These are phyloP conservation scores for Ascochyta fabae DNA, from an alignment of 2,329 filamentous ascomycete species.

Conservation along the genomic window DNA sequence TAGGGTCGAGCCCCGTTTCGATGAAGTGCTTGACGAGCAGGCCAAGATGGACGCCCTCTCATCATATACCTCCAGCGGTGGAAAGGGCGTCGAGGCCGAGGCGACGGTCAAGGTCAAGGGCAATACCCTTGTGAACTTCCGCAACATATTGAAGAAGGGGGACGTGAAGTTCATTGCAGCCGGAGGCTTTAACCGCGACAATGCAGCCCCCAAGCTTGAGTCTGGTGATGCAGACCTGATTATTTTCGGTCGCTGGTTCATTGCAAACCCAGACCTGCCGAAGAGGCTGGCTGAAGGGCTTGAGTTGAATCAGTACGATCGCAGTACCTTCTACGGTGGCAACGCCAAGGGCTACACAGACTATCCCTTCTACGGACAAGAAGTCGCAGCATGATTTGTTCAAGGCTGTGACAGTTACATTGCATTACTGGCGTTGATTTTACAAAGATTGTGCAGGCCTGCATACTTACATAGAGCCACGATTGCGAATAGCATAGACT, in stretches of 20 bases:
- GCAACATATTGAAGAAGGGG: slow-evolving; percentile 56
- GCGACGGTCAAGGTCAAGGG: slow-evolving; percentile 33
- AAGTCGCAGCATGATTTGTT: slow-evolving; percentile 23
- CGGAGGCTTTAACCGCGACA: slow-evolving; percentile 61
- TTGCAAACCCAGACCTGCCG: slow-evolving; percentile 56
- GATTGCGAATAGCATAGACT: not conserved
- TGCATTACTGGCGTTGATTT: slow-evolving; percentile 6
- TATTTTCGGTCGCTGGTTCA: slow-evolving; percentile 55
- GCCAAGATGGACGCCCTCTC: slow-evolving; percentile 49
- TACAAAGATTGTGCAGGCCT: too few species aligned
- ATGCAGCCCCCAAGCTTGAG: slow-evolving; percentile 58
- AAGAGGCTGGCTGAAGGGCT: slow-evolving; percentile 51
- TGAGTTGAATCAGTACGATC: slow-evolving; percentile 50
- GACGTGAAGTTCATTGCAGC: slow-evolving; percentile 63
- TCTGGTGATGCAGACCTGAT: slow-evolving; percentile 48
- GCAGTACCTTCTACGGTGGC: slow-evolving; percentile 54
- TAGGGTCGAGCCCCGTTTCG: slow-evolving; percentile 48
- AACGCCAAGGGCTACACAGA: slow-evolving; percentile 51
- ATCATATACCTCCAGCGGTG: slow-evolving; percentile 40
- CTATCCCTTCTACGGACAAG: slow-evolving; percentile 46
- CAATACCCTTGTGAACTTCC: slow-evolving; percentile 45
- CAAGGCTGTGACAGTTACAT: not conserved
- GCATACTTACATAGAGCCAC: not conserved
- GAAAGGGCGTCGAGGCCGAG: slow-evolving; percentile 41
- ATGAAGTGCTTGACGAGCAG: slow-evolving; percentile 46